A percentile compares a stretch with the other conserved stretches of the same genome.
These are phyloP conservation scores for Fusarium brachygibbosum DNA, from an alignment of 2,329 filamentous ascomycete genomes.

Conservation along the genomic window DNA sequence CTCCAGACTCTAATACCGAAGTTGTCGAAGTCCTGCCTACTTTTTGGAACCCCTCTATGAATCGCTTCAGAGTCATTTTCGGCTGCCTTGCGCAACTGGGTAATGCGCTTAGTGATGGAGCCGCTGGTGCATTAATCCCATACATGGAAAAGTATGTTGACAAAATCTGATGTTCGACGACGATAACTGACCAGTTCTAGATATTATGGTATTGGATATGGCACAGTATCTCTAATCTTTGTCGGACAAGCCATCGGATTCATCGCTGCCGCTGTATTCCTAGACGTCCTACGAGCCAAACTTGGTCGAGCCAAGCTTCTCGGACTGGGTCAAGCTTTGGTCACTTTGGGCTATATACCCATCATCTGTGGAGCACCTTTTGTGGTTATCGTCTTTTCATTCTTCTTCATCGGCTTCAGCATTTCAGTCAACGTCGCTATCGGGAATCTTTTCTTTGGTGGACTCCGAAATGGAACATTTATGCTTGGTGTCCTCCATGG, in stretches of 20 bases:
- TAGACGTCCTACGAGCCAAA: conserved; percentile 72
- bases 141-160: conserved; percentile 75
- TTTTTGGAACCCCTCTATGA: conserved; percentile 73
- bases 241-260: conserved; percentile 83
- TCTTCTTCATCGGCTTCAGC: conserved; percentile 75
- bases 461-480: conserved; percentile 66
- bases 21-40: conserved; percentile 66
- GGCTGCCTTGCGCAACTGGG: conserved; percentile 75
- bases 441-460: conserved; percentile 70
- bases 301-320: conserved; percentile 76
- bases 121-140: conserved; percentile 82
- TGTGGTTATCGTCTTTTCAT: conserved; percentile 73
- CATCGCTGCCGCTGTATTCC: conserved; percentile 76
- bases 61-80: conserved; percentile 75
- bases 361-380: conserved; percentile 79
- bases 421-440: conserved; percentile 69
- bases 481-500: conserved; percentile 76
- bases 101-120: conserved; percentile 80
- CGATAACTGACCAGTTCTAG: conserved; percentile 49
- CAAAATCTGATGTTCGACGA: background rate
- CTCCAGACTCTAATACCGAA: conserved; percentile 55
- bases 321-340: conserved; percentile 68
- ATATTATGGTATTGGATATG: conserved; percentile 81
- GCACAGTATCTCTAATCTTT: conserved; percentile 84
- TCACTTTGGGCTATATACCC: conserved; percentile 73